Evolutionary conservation across 495 filamentous ascomycete genomes (phyloP).

Genomic region (Talaromyces nanjingensis): DNA sequence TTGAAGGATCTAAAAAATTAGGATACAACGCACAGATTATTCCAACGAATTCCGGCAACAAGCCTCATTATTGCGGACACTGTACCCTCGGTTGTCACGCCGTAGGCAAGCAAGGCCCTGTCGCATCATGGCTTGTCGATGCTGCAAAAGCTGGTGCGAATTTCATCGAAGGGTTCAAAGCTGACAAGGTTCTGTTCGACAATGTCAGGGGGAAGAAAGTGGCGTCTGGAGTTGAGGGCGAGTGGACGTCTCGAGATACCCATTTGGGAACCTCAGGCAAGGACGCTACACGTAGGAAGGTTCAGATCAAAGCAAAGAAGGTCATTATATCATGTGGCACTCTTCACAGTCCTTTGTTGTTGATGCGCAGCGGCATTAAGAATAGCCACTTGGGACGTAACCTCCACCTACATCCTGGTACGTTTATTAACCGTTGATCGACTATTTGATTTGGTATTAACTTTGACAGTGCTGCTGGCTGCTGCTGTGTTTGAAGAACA

Average conservation of each 20-base stretch:
- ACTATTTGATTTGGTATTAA: slow-evolving; percentile 10
- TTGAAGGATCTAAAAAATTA: slow-evolving; percentile 69
- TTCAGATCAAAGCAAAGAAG: slow-evolving; percentile 72
- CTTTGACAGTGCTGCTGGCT: slow-evolving; percentile 40
- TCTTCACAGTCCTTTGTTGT: slow-evolving; percentile 66
- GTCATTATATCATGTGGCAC: slow-evolving; percentile 72
- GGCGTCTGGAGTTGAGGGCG: slow-evolving; percentile 62
- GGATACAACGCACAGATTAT: slow-evolving; percentile 65
- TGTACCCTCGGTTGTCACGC: slow-evolving; percentile 71
- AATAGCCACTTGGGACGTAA: slow-evolving; percentile 82
- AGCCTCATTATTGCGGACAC: slow-evolving; percentile 69
- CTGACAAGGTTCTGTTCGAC: slow-evolving; percentile 61
- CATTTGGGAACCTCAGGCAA: slow-evolving; percentile 47
- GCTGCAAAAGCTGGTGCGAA: slow-evolving; percentile 65
- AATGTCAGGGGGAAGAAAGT: slow-evolving; percentile 44
- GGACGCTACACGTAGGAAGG: slow-evolving; percentile 41
- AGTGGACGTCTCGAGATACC: slow-evolving; percentile 65
- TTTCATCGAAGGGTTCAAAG: slow-evolving; percentile 74
- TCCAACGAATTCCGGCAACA: slow-evolving; percentile 70
- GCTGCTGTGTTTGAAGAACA: slow-evolving; percentile 59
- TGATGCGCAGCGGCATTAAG: slow-evolving; percentile 65
- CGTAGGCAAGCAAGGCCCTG: slow-evolving; percentile 70
- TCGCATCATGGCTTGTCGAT: slow-evolving; percentile 69
- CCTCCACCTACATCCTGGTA: slow-evolving; percentile 71
- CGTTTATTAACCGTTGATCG: slow-evolving; percentile 5